Percentiles rank a stretch among this genome's conserved stretches.
Evolutionary conservation across 2,329 filamentous ascomycete species (phyloP).

Genomic region (Claviceps purpurea): DNA sequence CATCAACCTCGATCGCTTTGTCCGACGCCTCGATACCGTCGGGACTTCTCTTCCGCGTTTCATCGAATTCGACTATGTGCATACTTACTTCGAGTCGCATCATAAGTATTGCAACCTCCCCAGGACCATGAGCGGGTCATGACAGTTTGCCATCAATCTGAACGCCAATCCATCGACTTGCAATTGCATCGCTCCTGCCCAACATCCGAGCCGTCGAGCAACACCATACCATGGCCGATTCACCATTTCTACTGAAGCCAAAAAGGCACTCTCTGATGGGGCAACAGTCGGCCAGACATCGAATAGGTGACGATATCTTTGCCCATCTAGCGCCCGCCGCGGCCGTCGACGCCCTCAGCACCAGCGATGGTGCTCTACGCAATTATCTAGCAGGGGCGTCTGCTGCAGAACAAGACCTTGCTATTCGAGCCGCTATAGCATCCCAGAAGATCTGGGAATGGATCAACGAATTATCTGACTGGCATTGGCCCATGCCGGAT

Average conservation of each 20-base stretch:
- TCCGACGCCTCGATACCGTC: neutral
- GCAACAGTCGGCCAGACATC: conserved; percentile 32
- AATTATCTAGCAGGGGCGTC: conserved; percentile 50
- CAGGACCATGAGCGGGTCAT: conserved; percentile 20
- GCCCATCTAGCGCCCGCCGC: conserved; percentile 46
- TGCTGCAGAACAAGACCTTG: conserved; percentile 55
- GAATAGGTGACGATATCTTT: conserved; percentile 43
- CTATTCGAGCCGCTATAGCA: conserved; percentile 54
- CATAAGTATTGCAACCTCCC: conserved; percentile 18
- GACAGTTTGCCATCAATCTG: conserved; percentile 1
- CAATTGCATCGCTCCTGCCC: neutral
- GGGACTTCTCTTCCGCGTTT: neutral
- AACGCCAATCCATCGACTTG: neutral
- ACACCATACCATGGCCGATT: conserved; percentile 19
- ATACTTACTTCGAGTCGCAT: conserved; percentile 6
- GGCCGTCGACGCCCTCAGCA: conserved; percentile 46
- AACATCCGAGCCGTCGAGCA: neutral
- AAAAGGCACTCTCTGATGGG: conserved; percentile 18
- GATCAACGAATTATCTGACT: conserved; percentile 54
- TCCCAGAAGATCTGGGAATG: conserved; percentile 61
- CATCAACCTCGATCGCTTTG: neutral
- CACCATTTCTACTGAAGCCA: conserved; percentile 19
- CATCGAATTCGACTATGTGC: conserved; percentile 7
- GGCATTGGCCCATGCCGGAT: conserved; percentile 38
- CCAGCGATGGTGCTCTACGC: conserved; percentile 38